Evolutionary conservation across 2,329 filamentous ascomycete genomes (phyloP).

Genomic region (Colletotrichum horii): DNA sequence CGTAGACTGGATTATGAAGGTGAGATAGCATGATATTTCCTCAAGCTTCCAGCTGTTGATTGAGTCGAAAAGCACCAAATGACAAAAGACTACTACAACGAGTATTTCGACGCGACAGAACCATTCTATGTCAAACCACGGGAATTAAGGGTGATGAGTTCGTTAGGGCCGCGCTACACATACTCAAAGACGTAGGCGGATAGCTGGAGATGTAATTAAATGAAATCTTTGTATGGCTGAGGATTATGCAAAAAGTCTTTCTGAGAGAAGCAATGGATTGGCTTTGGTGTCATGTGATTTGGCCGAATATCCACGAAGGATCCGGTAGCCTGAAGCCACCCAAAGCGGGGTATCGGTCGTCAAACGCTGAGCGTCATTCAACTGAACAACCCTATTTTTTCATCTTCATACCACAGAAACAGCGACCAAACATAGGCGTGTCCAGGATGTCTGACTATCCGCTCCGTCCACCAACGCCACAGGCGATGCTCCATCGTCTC

Average conservation of each 20-base stretch:
- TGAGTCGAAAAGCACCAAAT: slow-evolving; percentile 1
- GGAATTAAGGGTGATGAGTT: slow-evolving; percentile 6
- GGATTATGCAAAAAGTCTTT: background rate
- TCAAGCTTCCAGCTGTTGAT: background rate
- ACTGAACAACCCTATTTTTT: too few relatives aligned
- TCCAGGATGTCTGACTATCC: background rate
- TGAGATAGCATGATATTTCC: fast-evolving
- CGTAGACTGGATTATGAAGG: slow-evolving; percentile 16
- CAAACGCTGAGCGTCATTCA: background rate
- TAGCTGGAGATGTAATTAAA: background rate
- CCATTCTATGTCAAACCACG: slow-evolving; percentile 6
- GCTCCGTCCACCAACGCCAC: background rate
- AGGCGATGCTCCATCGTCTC: slow-evolving; percentile 25
- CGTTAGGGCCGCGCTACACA: slow-evolving; percentile 1
- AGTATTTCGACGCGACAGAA: slow-evolving; percentile 17
- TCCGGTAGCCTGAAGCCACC: background rate
- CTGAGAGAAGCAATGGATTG: background rate
- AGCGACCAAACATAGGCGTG: fast-evolving
- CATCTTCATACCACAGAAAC: background rate
- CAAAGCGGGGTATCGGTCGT: background rate
- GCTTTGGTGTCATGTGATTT: background rate
- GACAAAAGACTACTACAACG: slow-evolving; percentile 15
- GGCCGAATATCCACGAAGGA: background rate
- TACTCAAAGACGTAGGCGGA: background rate
- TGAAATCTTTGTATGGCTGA: background rate